Evolutionary conservation across 495 filamentous ascomycete genomes (phyloP).

Genomic region (Aspergillus conjunctus): DNA sequence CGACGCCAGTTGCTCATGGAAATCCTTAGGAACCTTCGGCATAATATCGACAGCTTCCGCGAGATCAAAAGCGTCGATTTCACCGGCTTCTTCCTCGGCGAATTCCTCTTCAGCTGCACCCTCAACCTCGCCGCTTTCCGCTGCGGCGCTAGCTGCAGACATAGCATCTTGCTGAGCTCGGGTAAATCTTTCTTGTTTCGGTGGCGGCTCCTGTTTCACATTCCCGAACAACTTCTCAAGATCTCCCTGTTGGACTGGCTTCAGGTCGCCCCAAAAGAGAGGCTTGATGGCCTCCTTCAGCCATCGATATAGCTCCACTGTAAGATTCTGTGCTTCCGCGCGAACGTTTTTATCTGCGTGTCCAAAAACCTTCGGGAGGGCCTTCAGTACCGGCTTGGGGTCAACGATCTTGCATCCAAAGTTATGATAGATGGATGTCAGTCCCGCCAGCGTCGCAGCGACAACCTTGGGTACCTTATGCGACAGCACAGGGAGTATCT

Average conservation of each 20-base stretch:
- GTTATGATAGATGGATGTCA: conserved; percentile 84
- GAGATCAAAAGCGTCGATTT: conserved; percentile 83
- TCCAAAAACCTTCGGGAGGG: conserved; percentile 85
- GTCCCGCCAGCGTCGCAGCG: conserved; percentile 75
- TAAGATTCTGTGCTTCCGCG: conserved; percentile 87
- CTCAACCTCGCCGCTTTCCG: conserved; percentile 52
- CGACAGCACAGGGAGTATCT: conserved; percentile 79
- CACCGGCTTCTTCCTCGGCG: conserved; percentile 68
- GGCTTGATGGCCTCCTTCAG: conserved; percentile 97
- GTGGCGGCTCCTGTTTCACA: conserved; percentile 80
- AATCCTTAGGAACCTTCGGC: conserved; percentile 78
- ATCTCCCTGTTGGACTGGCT: conserved; percentile 93
- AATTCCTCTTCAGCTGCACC: conserved; percentile 60
- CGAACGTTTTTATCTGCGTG: conserved; percentile 99
- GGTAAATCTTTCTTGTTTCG: conserved; percentile 90
- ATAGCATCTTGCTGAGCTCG: conserved; percentile 84
- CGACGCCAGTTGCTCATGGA: conserved; percentile 78
- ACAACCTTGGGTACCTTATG: conserved; percentile 96
- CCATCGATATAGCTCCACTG: conserved; percentile 96
- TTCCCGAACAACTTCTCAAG: conserved; percentile 92
- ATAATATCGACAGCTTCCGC: conserved; percentile 87
- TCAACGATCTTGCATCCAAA: conserved; percentile 97
- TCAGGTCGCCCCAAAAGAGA: conserved; percentile 94
- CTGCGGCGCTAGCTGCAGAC: conserved; percentile 64
- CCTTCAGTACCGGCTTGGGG: conserved; percentile 92